phyloP scores from a whole-genome alignment of 148 eudicot genomes.

The Rhododendron molle region DNA sequence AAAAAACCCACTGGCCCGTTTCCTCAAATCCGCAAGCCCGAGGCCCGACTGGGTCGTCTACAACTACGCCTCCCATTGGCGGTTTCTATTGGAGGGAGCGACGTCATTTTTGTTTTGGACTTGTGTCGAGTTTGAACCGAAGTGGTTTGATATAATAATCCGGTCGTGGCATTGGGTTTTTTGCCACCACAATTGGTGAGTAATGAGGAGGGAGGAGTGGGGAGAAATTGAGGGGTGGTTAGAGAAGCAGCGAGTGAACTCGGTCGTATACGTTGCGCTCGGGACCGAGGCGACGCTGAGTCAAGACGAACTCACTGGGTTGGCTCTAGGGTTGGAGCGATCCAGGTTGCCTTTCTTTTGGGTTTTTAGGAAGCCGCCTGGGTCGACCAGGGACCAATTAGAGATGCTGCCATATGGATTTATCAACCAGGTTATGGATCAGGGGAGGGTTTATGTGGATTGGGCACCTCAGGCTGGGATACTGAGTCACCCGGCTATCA shows the following conservation, averaged over 20 bases:
- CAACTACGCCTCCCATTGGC: slow-evolving; percentile 66
- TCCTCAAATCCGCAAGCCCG: slow-evolving; percentile 28
- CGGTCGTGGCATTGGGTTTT: slow-evolving; percentile 41
- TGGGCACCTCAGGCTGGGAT: slow-evolving; percentile 74
- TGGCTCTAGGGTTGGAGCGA: slow-evolving; percentile 64
- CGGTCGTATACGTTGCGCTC: slow-evolving; percentile 58
- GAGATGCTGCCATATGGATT: slow-evolving; percentile 51
- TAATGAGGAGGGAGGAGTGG: slow-evolving; percentile 18
- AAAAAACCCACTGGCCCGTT: slow-evolving; percentile 15
- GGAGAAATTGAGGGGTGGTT: slow-evolving; percentile 37
- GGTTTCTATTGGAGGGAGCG: slow-evolving; percentile 36
- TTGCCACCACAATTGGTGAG: slow-evolving; percentile 30
- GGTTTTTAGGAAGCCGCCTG: slow-evolving; percentile 38
- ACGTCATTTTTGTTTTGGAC: slow-evolving; percentile 47
- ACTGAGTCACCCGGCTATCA: slow-evolving; percentile 41
- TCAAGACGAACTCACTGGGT: slow-evolving; percentile 30
- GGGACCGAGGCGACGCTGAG: slow-evolving; percentile 58
- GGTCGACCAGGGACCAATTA: slow-evolving; percentile 14
- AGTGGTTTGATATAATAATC: slow-evolving; percentile 48
- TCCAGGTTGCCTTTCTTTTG: slow-evolving; percentile 51
- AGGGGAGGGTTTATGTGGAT: slow-evolving; percentile 37
- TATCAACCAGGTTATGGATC: slow-evolving; percentile 20
- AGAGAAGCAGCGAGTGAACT: slow-evolving; percentile 29
- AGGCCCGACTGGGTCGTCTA: slow-evolving; percentile 57
- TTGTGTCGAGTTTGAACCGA: slow-evolving; percentile 45